Evolutionary conservation across 2,329 filamentous ascomycete species (phyloP).

Genomic region (Nectriaceae sp.): DNA sequence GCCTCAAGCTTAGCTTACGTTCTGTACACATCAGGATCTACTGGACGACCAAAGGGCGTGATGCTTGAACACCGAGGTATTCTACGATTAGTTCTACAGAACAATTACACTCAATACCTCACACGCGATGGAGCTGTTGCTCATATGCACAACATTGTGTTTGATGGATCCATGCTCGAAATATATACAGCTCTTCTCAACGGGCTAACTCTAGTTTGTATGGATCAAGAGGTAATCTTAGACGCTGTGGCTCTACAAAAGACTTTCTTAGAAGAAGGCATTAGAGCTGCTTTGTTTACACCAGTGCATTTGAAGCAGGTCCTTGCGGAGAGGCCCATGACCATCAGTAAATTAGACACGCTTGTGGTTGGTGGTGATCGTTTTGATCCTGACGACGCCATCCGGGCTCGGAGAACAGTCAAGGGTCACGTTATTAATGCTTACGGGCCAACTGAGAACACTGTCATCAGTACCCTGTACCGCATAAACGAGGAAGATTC

Average conservation of each 20-base stretch:
- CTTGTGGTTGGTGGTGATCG: conserved; percentile 24
- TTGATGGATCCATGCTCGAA: conserved; percentile 12
- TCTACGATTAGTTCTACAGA: conserved; percentile 1
- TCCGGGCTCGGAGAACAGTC: neutral
- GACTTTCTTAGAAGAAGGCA: conserved; percentile 10
- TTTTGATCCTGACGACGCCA: conserved; percentile 8
- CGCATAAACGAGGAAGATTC: conserved; percentile 1
- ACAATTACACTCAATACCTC: neutral
- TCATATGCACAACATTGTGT: conserved; percentile 13
- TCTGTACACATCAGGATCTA: conserved; percentile 63
- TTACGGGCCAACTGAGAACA: conserved; percentile 21
- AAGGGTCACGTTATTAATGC: conserved; percentile 8
- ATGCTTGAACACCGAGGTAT: conserved; percentile 45
- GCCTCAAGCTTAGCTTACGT: conserved; percentile 17
- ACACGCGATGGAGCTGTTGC: neutral
- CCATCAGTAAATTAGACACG: conserved; percentile 3
- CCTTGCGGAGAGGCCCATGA: conserved; percentile 9
- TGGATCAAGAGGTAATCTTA: conserved; percentile 9
- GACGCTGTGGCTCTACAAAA: conserved; percentile 5
- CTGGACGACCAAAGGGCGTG: conserved; percentile 64
- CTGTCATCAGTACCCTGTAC: conserved; percentile 10
- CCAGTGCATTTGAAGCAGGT: conserved; percentile 23
- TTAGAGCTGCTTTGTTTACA: conserved; percentile 13
- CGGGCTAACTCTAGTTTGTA: conserved; percentile 12
- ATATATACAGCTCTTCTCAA: conserved; percentile 13